These are phyloP conservation scores for Fereydounia khargensis DNA, from an alignment of 1,284 basidiomycete species.

Conservation along the genomic window DNA sequence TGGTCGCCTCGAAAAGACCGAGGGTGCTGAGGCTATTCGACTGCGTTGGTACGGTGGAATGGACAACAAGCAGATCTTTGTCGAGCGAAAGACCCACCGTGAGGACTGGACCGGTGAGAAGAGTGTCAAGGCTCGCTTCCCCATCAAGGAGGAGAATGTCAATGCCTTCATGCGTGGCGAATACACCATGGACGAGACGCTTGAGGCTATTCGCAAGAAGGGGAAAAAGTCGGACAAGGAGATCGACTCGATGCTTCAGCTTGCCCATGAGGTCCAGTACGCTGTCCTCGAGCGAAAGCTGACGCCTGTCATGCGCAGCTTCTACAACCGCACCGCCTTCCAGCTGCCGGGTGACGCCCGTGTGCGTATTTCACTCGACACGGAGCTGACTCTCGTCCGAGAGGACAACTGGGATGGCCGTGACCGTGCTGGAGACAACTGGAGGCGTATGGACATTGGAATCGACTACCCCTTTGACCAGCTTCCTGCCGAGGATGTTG, in stretches of 20 bases:
- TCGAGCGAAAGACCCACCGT: conserved; percentile 96
- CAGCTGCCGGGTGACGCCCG: conserved; percentile 96
- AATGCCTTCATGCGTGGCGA: conserved; percentile 87
- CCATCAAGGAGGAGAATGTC: conserved; percentile 90
- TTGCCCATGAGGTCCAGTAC: conserved; percentile 95
- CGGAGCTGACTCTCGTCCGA: conserved; percentile 86
- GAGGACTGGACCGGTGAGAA: conserved; percentile 99
- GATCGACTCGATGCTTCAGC: conserved; percentile 90
- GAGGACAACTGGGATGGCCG: conserved; percentile 96
- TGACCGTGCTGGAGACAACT: conserved; percentile 77
- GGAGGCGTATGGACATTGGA: conserved; percentile 90
- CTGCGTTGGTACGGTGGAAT: conserved; percentile 97
- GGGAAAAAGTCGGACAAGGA: conserved; percentile 94
- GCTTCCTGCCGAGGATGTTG: conserved; percentile 68
- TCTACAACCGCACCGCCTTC: conserved; percentile 98
- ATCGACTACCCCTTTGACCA: conserved; percentile 88
- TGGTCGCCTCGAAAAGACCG: conserved; percentile 94
- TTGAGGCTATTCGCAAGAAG: conserved; percentile 80
- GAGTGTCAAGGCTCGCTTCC: conserved; percentile 96
- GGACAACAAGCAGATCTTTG: conserved; percentile 75
- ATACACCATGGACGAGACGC: conserved; percentile 90
- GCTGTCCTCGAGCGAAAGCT: conserved; percentile 80
- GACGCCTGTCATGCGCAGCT: conserved; percentile 84
- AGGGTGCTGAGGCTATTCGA: conserved; percentile 94
- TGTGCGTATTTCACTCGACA: conserved; percentile 96